A percentile compares a stretch with the other conserved stretches of the same genome.
phyloP scores from a whole-genome alignment of 805 yeast species.

The Wickerhamiella cacticola region DNA sequence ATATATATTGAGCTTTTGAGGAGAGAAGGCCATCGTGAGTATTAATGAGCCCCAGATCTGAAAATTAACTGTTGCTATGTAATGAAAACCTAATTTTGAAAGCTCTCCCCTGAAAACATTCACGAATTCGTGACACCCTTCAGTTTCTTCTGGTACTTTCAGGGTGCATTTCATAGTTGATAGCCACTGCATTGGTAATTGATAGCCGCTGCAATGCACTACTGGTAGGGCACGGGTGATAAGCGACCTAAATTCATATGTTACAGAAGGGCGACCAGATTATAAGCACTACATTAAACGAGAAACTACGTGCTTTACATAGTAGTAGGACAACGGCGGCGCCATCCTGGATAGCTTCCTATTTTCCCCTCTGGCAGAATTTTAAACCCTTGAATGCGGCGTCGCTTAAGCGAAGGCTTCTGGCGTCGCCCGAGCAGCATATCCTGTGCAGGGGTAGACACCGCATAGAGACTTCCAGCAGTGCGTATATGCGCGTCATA shows the following conservation, averaged over 20 bases:
- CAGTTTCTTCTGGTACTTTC: too few species aligned
- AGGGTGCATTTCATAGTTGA: too few species aligned
- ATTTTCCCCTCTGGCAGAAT: too few species aligned
- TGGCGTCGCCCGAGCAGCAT: conserved; percentile 2
- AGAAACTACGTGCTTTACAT: not conserved
- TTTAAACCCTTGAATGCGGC: not conserved
- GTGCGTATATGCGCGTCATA: not conserved
- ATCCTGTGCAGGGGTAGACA: conserved; percentile 1
- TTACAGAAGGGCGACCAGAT: not conserved
- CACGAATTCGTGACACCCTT: too few species aligned
- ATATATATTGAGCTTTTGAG: not conserved
- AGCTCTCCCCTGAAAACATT: not conserved
- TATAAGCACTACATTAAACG: not conserved
- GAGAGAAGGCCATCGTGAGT: too few species aligned
- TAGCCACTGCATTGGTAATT: not conserved
- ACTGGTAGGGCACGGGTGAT: conserved; percentile 3
- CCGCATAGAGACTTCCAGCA: conserved; percentile 2
- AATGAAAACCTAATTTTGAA: too few species aligned
- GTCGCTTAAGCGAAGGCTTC: conserved; percentile 2
- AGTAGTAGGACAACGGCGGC: too few species aligned
- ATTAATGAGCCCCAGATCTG: too few species aligned
- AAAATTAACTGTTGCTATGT: too few species aligned
- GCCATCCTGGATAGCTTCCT: too few species aligned
- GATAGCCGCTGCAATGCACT: conserved; percentile 3
- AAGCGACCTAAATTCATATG: not conserved